Evolutionary conservation across 805 yeast species (phyloP), one percentile per base, ranked within the genome.

Genomic region (Pichia thaimueangensis): DNA sequence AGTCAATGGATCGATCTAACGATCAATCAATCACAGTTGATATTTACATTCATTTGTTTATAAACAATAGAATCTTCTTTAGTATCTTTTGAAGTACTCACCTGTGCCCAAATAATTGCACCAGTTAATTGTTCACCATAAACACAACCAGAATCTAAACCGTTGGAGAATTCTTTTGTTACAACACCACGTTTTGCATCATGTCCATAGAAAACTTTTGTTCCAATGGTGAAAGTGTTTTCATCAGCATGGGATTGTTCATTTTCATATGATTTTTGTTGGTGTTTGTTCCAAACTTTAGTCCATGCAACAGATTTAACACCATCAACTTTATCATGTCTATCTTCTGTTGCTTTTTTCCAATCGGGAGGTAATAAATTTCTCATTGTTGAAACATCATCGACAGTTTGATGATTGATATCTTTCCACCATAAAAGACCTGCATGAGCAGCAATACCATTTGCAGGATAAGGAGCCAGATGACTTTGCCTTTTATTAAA

Each of bases 101-200:
- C 53, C 39, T 62, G 62, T 28, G 61, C 49, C 65, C 65, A 73
- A 5, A 81, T 56, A 5, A 80, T 70, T 57, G 79, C 61, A 0
- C 89, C 94, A 24, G 80, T 70, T 37, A 89, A 68, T 45, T 72
- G 59, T 11, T 77, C 81, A 4, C 96, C 96, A 45, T 74, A 73
- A 45, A 79, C 84, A 67, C 97, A 89, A 1, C 85, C 86, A 10
- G 85, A 67, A 56, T 91, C 97, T 30, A 89, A 64, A 0, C 97
- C 97, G 53, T 75, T 77, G 3, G 95, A 70, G 59, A 69, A 86
- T 47, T 74, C 72, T 49, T 73, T 73, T 38, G 80, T 49, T 42
- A 74, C 77, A 38, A 88, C 71, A 1, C 96, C 96, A 42, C 80
- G 67, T 42, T 77, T 69, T 4, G 97, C 94, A 57, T 86, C 94